phyloP scores from a whole-genome alignment of 345 rosid genomes.

The Microcos paniculata region DNA sequence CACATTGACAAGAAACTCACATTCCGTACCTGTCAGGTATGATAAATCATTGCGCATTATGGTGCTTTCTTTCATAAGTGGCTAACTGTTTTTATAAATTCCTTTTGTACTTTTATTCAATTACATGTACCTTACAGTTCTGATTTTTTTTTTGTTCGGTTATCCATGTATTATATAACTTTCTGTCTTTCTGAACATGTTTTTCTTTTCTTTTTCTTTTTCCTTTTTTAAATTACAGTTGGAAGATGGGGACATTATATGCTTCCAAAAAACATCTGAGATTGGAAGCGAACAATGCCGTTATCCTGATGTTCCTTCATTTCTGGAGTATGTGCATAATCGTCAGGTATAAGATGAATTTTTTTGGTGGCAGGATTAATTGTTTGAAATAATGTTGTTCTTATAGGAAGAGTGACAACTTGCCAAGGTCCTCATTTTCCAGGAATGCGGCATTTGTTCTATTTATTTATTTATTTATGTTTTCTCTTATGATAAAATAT shows the following conservation, averaged over 20 bases:
- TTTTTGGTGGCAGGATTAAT: not conserved
- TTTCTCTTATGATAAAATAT: no score
- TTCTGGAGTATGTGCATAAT: conserved; percentile 85
- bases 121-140: not conserved
- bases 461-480: no score
- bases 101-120: not conserved
- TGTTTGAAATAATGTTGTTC: not conserved
- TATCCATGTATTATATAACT: not conserved
- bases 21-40: conserved; percentile 75
- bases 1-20: conserved; percentile 68
- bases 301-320: conserved; percentile 80
- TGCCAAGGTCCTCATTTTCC: not conserved
- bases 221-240: conserved; percentile 49
- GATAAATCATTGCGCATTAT: conserved; percentile 12
- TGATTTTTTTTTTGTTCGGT: not conserved
- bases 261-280: conserved; percentile 69
- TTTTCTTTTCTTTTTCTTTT: not conserved
- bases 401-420: not conserved
- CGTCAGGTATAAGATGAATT: conserved; percentile 58
- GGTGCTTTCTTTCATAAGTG: not conserved
- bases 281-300: conserved; percentile 51
- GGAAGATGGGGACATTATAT: conserved; percentile 92
- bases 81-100: not conserved
- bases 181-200: not conserved
- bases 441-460: not conserved